A percentile compares a stretch with the other conserved stretches of the same genome.
phyloP scores from a whole-genome alignment of 768 basidiomycete genomes.

The Hirschioporus abietinus region DNA sequence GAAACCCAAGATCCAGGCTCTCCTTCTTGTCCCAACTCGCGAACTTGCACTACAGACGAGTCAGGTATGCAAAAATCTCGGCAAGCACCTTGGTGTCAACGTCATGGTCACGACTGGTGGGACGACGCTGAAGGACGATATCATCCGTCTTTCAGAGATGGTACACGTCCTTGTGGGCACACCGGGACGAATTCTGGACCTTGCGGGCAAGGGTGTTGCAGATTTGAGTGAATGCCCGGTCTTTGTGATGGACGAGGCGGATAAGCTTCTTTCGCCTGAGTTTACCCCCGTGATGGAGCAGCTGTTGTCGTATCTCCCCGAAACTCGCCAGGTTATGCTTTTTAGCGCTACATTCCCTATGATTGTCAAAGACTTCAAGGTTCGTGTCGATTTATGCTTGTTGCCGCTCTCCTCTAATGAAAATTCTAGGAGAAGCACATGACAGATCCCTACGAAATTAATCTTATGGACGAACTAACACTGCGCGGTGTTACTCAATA shows the following conservation, averaged over 20 bases:
- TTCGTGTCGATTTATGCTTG: conserved; percentile 23
- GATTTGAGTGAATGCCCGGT: conserved; percentile 92
- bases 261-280: conserved; percentile 95
- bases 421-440: conserved; percentile 84
- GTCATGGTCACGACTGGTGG: conserved; percentile 99
- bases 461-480: conserved; percentile 99
- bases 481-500: conserved; percentile 98
- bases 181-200: conserved; percentile 91
- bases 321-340: conserved; percentile 93
- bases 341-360: conserved; percentile 99
- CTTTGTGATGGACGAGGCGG: conserved; percentile 99
- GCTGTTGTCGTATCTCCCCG: conserved; percentile 77
- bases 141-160: conserved; percentile 79
- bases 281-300: conserved; percentile 99
- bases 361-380: conserved; percentile 99
- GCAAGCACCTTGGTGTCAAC: conserved; percentile 91
- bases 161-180: conserved; percentile 98
- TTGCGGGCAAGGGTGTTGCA: conserved; percentile 89
- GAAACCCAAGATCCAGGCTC: conserved; percentile 88
- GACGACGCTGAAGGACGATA: conserved; percentile 97
- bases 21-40: conserved; percentile 96
- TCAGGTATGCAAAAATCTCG: conserved; percentile 97
- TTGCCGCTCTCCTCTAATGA: conserved; percentile 7
- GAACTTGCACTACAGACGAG: conserved; percentile 97
- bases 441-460: conserved; percentile 93